Evolutionary conservation across 257 asterid genomes (phyloP).

Genomic region (Mitragyna speciosa): DNA sequence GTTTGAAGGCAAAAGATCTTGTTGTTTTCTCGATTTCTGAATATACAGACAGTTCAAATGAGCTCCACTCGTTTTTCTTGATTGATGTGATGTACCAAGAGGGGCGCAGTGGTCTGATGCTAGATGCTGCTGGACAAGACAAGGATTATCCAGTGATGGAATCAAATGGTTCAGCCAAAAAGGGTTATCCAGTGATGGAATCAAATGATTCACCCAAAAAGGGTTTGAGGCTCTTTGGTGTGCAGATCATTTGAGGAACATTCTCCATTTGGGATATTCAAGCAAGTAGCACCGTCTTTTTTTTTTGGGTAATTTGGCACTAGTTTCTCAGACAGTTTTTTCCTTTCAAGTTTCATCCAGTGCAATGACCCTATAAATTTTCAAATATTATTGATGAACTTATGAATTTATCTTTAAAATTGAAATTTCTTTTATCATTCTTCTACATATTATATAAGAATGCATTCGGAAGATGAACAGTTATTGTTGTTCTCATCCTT

Average conservation of each 20-base stretch:
- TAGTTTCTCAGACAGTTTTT: no score
- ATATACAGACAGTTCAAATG: constrained; percentile 22
- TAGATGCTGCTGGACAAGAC: neutral
- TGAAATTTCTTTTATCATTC: no score
- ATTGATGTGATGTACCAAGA: constrained; percentile 38
- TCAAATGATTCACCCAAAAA: neutral
- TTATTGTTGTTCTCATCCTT: no score
- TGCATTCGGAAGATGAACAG: no score
- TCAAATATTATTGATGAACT: neutral
- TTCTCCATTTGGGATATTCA: no score
- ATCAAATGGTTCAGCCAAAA: no score
- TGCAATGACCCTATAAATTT: neutral
- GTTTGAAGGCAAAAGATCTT: constrained; percentile 44
- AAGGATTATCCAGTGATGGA: no score
- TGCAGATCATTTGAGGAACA: constrained; percentile 15
- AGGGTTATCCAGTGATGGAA: constrained; percentile 4
- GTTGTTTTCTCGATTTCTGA: constrained; percentile 51
- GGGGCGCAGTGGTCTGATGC: neutral
- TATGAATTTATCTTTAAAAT: neutral
- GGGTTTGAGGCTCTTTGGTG: constrained; percentile 27
- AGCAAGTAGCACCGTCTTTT: neutral
- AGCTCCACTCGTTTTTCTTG: constrained; percentile 31
- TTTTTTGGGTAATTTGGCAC: no score
- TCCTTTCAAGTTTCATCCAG: neutral
- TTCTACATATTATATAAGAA: no score